A percentile compares a stretch with the other conserved stretches of the same genome.
These are phyloP conservation scores for Paracorniculantispora psalliotae DNA, from an alignment of 2,329 filamentous ascomycete species.

Conservation along the genomic window DNA sequence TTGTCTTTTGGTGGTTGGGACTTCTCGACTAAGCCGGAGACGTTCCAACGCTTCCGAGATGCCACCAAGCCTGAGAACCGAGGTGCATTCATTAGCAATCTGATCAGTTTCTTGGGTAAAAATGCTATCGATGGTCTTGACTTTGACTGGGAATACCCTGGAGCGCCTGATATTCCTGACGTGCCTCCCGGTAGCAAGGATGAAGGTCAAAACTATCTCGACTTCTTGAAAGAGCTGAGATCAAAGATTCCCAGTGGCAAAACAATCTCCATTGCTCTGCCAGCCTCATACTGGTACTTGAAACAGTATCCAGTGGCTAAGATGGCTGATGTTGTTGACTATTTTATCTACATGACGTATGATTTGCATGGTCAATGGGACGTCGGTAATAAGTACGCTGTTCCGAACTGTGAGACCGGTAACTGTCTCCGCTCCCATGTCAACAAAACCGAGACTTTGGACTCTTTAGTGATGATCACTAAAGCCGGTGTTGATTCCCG, in stretches of 20 bases:
- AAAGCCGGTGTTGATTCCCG: conserved; percentile 27
- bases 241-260: conserved; percentile 17
- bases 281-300: conserved; percentile 32
- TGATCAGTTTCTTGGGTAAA: conserved; percentile 33
- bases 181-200: conserved; percentile 23
- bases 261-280: conserved; percentile 27
- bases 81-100: conserved; percentile 25
- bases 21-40: conserved; percentile 16
- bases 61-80: conserved; percentile 26
- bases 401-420: conserved; percentile 17
- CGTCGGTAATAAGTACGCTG: conserved; percentile 21
- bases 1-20: conserved; percentile 27
- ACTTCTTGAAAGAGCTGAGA: conserved; percentile 13
- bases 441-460: conserved; percentile 31
- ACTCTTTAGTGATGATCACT: conserved; percentile 30
- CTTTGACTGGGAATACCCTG: conserved; percentile 32
- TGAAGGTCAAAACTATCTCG: conserved; percentile 16
- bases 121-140: conserved; percentile 34
- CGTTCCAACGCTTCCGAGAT: conserved; percentile 18
- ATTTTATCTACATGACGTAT: conserved; percentile 33
- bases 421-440: conserved; percentile 32
- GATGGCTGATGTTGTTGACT: conserved; percentile 25
- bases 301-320: conserved; percentile 27
- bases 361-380: conserved; percentile 33
- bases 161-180: conserved; percentile 21